Evolutionary conservation across 495 filamentous ascomycete genomes (phyloP).

Genomic region (Neurospora sp.): DNA sequence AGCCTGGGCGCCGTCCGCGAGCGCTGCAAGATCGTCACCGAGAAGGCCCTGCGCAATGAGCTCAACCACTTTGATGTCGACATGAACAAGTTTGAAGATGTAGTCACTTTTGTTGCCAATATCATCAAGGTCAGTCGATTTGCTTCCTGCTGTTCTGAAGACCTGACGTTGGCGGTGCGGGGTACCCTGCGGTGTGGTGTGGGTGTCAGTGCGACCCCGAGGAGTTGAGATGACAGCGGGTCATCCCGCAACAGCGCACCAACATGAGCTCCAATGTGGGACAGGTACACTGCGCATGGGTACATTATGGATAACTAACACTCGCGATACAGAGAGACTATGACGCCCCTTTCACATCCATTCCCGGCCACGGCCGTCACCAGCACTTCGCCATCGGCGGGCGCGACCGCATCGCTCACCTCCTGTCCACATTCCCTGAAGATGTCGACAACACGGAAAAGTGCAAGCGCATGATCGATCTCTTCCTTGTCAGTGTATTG

Average conservation of each 20-base stretch:
- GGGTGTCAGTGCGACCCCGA: slow-evolving; percentile 3
- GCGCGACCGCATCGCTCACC: slow-evolving; percentile 58
- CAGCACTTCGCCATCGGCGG: slow-evolving; percentile 88
- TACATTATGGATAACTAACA: slow-evolving; percentile 10
- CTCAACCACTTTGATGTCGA: slow-evolving; percentile 90
- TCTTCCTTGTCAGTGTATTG: slow-evolving; percentile 84
- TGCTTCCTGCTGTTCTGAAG: not conserved
- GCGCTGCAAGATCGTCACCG: slow-evolving; percentile 57
- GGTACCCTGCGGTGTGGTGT: not conserved
- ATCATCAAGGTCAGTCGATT: slow-evolving; percentile 75
- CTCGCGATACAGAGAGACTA: slow-evolving; percentile 60
- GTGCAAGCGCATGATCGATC: slow-evolving; percentile 67
- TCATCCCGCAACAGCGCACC: not conserved
- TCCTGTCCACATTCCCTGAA: slow-evolving; percentile 57
- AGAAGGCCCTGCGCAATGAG: slow-evolving; percentile 68
- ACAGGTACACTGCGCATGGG: not conserved
- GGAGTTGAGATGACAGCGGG: not conserved
- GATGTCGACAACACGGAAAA: slow-evolving; percentile 59
- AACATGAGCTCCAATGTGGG: not conserved
- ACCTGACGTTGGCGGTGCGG: not conserved
- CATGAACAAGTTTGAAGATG: slow-evolving; percentile 74
- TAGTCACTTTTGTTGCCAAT: slow-evolving; percentile 83
- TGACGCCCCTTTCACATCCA: slow-evolving; percentile 72
- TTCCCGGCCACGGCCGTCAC: slow-evolving; percentile 80
- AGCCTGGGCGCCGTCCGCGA: slow-evolving; percentile 87